phyloP scores from a whole-genome alignment of 1,284 basidiomycete genomes.

The Cryptococcus hybrid region DNA sequence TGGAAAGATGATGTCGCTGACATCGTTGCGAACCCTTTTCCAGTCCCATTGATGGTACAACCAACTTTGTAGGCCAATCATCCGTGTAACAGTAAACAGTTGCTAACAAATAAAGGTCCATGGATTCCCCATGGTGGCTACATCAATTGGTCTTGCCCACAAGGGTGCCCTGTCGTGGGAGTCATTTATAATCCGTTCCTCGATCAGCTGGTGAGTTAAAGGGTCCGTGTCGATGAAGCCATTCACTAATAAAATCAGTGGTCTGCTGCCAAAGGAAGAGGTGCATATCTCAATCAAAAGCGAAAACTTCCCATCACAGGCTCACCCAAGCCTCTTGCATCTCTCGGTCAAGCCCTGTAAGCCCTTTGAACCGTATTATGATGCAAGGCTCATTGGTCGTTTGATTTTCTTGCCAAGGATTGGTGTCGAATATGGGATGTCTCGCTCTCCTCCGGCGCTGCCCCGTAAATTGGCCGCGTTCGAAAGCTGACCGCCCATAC shows the following conservation, averaged over 20 bases:
- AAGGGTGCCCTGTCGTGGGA: slow-evolving; percentile 75
- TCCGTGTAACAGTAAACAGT: too few species aligned
- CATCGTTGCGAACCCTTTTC: background rate
- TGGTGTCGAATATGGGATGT: slow-evolving; percentile 85
- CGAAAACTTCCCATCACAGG: slow-evolving; percentile 68
- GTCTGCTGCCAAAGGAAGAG: slow-evolving; percentile 72
- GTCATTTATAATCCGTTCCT: slow-evolving; percentile 93
- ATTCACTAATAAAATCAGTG: slow-evolving; percentile 52
- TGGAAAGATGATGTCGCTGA: slow-evolving; percentile 6
- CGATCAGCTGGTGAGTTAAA: slow-evolving; percentile 63
- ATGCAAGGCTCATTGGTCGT: background rate
- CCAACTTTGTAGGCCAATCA: slow-evolving; percentile 76
- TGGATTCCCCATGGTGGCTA: slow-evolving; percentile 79
- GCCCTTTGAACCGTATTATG: slow-evolving; percentile 5
- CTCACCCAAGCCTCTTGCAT: slow-evolving; percentile 66
- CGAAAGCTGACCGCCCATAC: slow-evolving; percentile 72
- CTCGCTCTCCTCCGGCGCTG: slow-evolving; percentile 66
- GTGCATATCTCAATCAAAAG: slow-evolving; percentile 68
- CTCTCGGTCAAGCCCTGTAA: slow-evolving; percentile 71
- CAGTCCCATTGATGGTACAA: slow-evolving; percentile 59
- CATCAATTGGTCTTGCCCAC: slow-evolving; percentile 87
- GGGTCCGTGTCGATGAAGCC: background rate
- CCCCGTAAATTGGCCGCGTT: slow-evolving; percentile 72
- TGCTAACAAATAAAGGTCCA: slow-evolving; percentile 28
- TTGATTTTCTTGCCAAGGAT: slow-evolving; percentile 50